phyloP scores from a whole-genome alignment of 805 yeast species.

The Yarrowia sp. region DNA sequence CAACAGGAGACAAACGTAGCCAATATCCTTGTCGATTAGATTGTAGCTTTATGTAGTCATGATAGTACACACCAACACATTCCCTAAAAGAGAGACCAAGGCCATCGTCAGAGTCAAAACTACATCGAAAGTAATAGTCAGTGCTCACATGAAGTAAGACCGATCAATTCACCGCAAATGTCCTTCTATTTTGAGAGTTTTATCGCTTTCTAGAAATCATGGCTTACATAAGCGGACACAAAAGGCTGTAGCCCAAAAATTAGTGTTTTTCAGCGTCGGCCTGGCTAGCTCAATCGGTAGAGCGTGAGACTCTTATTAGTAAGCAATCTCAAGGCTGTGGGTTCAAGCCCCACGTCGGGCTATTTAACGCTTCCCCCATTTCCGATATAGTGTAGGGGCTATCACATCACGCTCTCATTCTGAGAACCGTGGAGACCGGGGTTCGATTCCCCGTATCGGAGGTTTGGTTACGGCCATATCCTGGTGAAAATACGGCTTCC shows the following conservation, averaged over 20 bases:
- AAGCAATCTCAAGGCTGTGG: constrained; percentile 32
- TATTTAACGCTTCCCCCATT: constrained; percentile 9
- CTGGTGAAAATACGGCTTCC: constrained; percentile 36
- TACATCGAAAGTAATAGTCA: no score
- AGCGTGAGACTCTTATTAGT: constrained; percentile 28
- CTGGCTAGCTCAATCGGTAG: constrained; percentile 35
- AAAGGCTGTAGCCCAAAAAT: not conserved
- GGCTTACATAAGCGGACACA: not conserved
- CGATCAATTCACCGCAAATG: no score
- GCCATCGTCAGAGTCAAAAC: no score
- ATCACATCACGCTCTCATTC: constrained; percentile 37
- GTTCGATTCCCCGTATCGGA: constrained; percentile 40
- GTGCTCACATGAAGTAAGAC: no score
- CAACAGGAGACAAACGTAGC: no score
- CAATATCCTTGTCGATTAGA: no score
- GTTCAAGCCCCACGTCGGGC: constrained; percentile 38
- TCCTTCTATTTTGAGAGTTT: no score
- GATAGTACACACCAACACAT: no score
- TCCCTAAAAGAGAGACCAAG: no score
- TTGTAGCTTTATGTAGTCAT: no score
- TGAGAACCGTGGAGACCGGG: constrained; percentile 39
- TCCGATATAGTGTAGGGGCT: constrained; percentile 38
- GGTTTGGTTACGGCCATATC: constrained; percentile 33
- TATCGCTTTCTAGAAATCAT: no score
- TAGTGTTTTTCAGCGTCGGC: not conserved